Percentiles rank a stretch among this genome's conserved stretches.
These are phyloP conservation scores for Ramularia endophylla DNA, from an alignment of 2,329 filamentous ascomycete genomes.

Conservation along the genomic window DNA sequence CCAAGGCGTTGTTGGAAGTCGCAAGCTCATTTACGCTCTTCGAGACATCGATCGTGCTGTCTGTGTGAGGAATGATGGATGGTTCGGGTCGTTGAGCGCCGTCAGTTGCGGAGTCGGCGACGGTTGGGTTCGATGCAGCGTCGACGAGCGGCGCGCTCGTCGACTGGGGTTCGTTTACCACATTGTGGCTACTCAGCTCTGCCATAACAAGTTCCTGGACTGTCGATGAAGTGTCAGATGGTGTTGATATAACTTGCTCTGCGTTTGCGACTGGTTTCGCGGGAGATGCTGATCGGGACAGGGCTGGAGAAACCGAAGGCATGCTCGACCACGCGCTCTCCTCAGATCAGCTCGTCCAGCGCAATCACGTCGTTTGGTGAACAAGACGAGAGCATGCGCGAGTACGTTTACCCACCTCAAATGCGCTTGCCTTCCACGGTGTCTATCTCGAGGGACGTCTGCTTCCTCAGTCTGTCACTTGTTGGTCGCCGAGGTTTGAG, in stretches of 20 bases:
- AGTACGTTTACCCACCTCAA: neutral
- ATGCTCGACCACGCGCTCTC: no score
- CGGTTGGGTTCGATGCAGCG: constrained; percentile 53
- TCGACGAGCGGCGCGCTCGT: constrained; percentile 57
- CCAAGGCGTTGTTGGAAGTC: constrained; percentile 6
- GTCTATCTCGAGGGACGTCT: constrained; percentile 1
- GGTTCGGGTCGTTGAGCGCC: constrained; percentile 24
- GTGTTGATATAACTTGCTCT: constrained; percentile 1
- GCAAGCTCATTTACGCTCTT: constrained; percentile 14
- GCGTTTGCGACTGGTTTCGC: no score
- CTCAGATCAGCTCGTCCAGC: no score
- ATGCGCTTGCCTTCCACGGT: constrained; percentile 3
- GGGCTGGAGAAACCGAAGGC: neutral
- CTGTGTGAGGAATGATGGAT: constrained; percentile 38
- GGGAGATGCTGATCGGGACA: neutral
- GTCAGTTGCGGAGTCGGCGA: constrained; percentile 50
- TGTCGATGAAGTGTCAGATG: constrained; percentile 18
- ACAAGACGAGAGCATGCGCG: no score
- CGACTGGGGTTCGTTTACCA: constrained; percentile 66
- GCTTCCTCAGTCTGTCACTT: neutral
- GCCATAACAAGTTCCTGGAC: constrained; percentile 56
- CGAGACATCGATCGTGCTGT: constrained; percentile 21
- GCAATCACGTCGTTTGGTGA: no score
- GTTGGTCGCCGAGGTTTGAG: neutral
- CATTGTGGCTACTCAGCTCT: constrained; percentile 64